Conservation (phyloP, 2,329 filamentous ascomycete species). For the Capronia americana region DNA sequence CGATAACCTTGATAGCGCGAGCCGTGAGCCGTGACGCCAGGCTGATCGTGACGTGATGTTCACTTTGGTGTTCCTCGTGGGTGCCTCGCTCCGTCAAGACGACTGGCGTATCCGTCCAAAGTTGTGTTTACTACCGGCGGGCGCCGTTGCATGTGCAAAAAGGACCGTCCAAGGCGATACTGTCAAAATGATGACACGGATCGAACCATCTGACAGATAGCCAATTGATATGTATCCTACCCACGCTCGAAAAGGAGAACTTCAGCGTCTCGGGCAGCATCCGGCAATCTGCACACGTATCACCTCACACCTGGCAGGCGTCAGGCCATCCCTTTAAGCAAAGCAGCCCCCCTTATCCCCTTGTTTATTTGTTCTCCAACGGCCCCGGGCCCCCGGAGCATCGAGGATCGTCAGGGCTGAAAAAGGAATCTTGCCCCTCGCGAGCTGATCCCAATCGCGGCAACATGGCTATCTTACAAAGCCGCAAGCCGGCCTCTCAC, state of each 20-base stretch:
- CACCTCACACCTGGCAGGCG: slow-evolving; percentile 12
- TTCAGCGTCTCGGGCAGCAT: background rate
- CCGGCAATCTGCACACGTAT: slow-evolving; percentile 1
- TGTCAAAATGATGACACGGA: background rate
- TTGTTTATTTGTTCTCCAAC: slow-evolving; percentile 6
- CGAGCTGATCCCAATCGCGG: slow-evolving; percentile 9
- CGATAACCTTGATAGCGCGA: slow-evolving; percentile 16
- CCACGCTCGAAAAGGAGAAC: slow-evolving; percentile 3
- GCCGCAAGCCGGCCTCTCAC: slow-evolving; percentile 5
- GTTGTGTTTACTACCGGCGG: background rate
- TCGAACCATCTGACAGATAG: background rate
- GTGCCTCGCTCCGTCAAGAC: background rate
- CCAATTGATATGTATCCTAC: slow-evolving; percentile 4
- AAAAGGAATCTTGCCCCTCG: slow-evolving; percentile 7
- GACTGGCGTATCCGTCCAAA: background rate
- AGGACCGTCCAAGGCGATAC: slow-evolving; percentile 2
- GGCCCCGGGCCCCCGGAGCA: background rate
- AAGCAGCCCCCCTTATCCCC: background rate
- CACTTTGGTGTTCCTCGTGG: background rate
- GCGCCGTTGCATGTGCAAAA: slow-evolving; percentile 5
- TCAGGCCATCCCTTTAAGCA: slow-evolving; percentile 11
- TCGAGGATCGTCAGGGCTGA: slow-evolving; percentile 14
- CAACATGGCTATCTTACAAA: slow-evolving; percentile 16
- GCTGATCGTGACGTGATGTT: slow-evolving; percentile 15
- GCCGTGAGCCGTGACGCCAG: background rate